Evolutionary conservation across 2,329 filamentous ascomycete genomes (phyloP), one percentile per base, ranked within the genome.

Genomic region (Microdochium paspali): DNA sequence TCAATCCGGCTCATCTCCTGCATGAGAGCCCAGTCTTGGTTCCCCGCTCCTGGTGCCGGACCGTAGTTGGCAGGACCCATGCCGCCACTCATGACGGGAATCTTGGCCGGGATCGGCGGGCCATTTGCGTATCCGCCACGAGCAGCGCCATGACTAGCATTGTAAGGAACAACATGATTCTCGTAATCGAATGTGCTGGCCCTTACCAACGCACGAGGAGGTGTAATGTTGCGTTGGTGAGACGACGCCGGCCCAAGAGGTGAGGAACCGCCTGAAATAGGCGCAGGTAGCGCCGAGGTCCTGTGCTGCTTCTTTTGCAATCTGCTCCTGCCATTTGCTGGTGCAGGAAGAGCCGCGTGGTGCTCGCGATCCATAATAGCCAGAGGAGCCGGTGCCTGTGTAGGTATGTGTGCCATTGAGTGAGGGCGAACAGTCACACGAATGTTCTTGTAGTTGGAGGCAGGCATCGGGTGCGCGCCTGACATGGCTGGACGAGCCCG

Each of bases 1-100:
- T 85, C 80, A 51, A 85, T 84, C 44, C 72, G 71, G 56, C 75
- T 80, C 72, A 90, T 77, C 66, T 90, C 86, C 52, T 87, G 73
- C 64, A 85, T 76, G 46, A 90, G 66, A 20, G 83, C 79, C 63
- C 73, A 72, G 52, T 78, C 70, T 48, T 74, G 73, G 24, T 66
- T 63, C 15, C 61, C 66, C 46, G 62, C 67, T 28, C 57, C 49
- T 13, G 54, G 51, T 3, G 24, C 52, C 23, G 10, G 35, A 7
- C 18, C 35, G 12, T 40, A 40, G 18, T 20, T 40, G 28, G 44
- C 58, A 45, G 40, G 54, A 2, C 54, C 58, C 44, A 63, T 53
- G 25, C 56, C 59, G 26, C 67, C 71, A 51, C 68, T 74, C 67
- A 71, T 74, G 54, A 56, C 63, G 1, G 84, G 82, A 9, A 87